Conservation (phyloP, 1,284 basidiomycete genomes). For the Sanguinoderma infundibulare region DNA sequence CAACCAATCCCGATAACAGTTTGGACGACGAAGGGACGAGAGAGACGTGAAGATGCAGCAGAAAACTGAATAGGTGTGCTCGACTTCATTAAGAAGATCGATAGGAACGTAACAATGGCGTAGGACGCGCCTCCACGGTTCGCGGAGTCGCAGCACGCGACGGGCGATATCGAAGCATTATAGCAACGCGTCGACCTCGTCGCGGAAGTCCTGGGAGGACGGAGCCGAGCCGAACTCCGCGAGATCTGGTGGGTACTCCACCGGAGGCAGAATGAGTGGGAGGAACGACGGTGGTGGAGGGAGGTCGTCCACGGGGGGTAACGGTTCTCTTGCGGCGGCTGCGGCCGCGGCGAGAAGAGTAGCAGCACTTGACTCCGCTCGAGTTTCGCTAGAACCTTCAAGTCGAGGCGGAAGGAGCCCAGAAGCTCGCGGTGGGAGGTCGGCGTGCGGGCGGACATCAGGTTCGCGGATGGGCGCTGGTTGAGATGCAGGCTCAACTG, state of each 20-base stretch:
- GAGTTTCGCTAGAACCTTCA: background rate
- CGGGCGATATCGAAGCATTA: slow-evolving; percentile 11
- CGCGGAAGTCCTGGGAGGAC: slow-evolving; percentile 32
- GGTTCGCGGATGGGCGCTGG: slow-evolving; percentile 9
- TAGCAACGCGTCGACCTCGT: slow-evolving; percentile 36
- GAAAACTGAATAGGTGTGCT: too few species aligned
- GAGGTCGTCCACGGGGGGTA: slow-evolving; percentile 7
- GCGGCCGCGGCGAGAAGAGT: background rate
- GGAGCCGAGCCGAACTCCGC: slow-evolving; percentile 12
- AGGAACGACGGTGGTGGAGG: background rate
- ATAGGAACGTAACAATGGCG: background rate
- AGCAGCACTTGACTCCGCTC: background rate
- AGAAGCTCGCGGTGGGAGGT: slow-evolving; percentile 12
- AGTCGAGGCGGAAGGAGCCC: background rate
- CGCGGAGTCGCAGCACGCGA: background rate
- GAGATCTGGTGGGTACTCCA: slow-evolving; percentile 1
- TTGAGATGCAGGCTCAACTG: background rate
- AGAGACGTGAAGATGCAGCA: background rate
- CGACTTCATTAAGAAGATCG: background rate
- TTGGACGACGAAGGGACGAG: background rate
- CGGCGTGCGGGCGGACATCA: slow-evolving; percentile 4
- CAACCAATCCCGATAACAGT: slow-evolving; percentile 1
- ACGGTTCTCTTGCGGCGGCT: slow-evolving; percentile 9
- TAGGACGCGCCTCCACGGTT: background rate
- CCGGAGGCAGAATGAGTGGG: background rate